Conservation (phyloP, 2,329 filamentous ascomycete species). For the Plectosphaerella sp. region DNA sequence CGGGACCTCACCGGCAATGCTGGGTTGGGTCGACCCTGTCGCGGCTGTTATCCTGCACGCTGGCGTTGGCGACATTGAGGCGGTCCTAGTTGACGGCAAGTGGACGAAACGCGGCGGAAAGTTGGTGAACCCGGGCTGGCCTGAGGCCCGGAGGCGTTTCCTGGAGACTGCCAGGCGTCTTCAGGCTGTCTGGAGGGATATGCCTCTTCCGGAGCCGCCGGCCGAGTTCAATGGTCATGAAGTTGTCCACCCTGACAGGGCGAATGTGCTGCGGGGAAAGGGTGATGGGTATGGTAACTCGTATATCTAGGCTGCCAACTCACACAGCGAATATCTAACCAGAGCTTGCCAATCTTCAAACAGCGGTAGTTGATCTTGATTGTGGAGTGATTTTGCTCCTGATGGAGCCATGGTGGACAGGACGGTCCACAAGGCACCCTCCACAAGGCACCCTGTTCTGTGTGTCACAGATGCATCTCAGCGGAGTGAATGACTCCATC, state of each 20-base stretch:
- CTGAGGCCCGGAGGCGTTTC: conserved; percentile 22
- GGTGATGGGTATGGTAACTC: no score
- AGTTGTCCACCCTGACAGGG: background rate
- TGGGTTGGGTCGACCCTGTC: conserved; percentile 52
- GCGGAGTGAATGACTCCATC: no score
- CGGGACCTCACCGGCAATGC: conserved; percentile 42
- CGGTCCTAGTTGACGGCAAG: conserved; percentile 44
- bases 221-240: conserved; percentile 14
- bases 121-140: conserved; percentile 23
- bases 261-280: no score
- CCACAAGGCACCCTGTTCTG: no score
- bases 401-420: no score
- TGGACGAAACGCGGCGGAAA: conserved; percentile 41
- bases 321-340: no score
- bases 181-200: conserved; percentile 17
- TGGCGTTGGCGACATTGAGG: conserved; percentile 44
- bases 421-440: no score
- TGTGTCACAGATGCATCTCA: no score
- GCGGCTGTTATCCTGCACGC: conserved; percentile 53
- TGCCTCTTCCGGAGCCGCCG: conserved; percentile 18
- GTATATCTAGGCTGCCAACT: no score
- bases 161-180: conserved; percentile 25
- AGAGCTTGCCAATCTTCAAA: no score
- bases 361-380: no score
- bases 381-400: no score